These are phyloP conservation scores for Plantago ovata DNA, from an alignment of 257 asterid species.

Conservation along the genomic window DNA sequence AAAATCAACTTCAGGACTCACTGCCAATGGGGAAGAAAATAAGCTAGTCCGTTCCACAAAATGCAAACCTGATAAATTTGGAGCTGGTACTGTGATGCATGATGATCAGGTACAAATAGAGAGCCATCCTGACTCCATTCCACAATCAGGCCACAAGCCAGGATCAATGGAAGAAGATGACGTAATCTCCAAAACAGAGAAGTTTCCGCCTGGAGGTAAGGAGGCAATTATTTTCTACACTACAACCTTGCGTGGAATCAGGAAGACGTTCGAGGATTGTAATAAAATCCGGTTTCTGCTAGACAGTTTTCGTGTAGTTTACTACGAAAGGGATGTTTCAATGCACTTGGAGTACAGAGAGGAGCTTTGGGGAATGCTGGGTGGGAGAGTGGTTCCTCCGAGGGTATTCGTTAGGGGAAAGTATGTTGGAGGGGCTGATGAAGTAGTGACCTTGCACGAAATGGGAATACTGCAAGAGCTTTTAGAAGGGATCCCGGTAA, in stretches of 20 bases:
- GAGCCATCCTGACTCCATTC: slow-evolving; percentile 9
- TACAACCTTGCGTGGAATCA: slow-evolving; percentile 71
- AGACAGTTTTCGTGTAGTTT: slow-evolving; percentile 50
- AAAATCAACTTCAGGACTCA: slow-evolving; percentile 8
- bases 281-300: slow-evolving; percentile 44
- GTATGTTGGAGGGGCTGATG: slow-evolving; percentile 77
- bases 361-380: slow-evolving; percentile 57
- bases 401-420: slow-evolving; percentile 61
- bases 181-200: slow-evolving; percentile 12
- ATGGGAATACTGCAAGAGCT: slow-evolving; percentile 43
- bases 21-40: slow-evolving; percentile 8
- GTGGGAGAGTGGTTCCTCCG: slow-evolving; percentile 61
- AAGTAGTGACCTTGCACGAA: slow-evolving; percentile 63
- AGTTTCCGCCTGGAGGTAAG: slow-evolving; percentile 50
- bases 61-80: slow-evolving; percentile 9
- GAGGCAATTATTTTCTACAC: slow-evolving; percentile 61
- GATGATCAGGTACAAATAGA: slow-evolving; percentile 24
- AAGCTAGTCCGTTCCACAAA: slow-evolving; percentile 5
- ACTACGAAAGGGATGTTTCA: slow-evolving; percentile 64
- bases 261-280: slow-evolving; percentile 78
- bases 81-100: slow-evolving; percentile 1
- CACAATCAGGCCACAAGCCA: slow-evolving; percentile 8
- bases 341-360: slow-evolving; percentile 68
- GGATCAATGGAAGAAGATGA: slow-evolving; percentile 19
- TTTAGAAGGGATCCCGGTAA: slow-evolving; percentile 51